A percentile compares a stretch with the other conserved stretches of the same genome.
phyloP scores from a whole-genome alignment of 495 filamentous ascomycete species.

The Cudoniella acicularis region DNA sequence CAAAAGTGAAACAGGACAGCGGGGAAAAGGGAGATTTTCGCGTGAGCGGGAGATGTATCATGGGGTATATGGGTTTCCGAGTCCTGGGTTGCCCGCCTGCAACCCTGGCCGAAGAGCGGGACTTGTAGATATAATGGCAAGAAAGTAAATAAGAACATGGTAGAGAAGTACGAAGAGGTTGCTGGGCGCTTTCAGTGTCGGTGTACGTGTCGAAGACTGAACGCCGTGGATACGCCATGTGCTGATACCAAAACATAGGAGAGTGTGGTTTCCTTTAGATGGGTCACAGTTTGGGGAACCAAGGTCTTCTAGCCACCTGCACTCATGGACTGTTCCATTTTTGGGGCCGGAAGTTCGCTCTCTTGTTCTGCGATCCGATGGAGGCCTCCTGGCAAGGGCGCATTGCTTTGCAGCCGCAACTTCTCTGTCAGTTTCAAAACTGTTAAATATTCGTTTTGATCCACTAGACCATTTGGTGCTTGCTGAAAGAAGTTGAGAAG shows the following conservation, averaged over 20 bases:
- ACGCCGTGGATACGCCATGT: constrained; percentile 17
- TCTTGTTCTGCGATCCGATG: constrained; percentile 63
- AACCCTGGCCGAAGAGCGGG: constrained; percentile 5
- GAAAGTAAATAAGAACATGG: constrained; percentile 9
- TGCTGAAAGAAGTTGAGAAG: constrained; percentile 82
- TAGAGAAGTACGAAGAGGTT: constrained; percentile 4
- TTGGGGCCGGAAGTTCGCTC: constrained; percentile 35
- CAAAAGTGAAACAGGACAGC: neutral
- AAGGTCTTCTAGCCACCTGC: constrained; percentile 14
- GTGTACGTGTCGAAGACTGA: constrained; percentile 15
- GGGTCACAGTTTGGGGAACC: neutral
- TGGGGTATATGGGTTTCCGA: constrained; percentile 23
- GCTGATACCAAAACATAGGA: constrained; percentile 15
- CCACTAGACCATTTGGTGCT: constrained; percentile 60
- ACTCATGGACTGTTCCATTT: constrained; percentile 52
- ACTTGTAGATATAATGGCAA: constrained; percentile 3
- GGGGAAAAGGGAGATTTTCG: constrained; percentile 14
- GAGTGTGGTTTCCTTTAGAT: constrained; percentile 19
- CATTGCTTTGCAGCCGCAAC: constrained; percentile 60
- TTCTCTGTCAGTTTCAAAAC: constrained; percentile 86
- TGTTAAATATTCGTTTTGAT: constrained; percentile 78
- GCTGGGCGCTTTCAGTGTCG: constrained; percentile 6
- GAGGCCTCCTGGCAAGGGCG: constrained; percentile 61
- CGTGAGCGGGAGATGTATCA: constrained; percentile 22
- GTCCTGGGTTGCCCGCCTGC: constrained; percentile 5